Evolutionary conservation across 768 basidiomycete genomes (phyloP).

Genomic region (Tubosaeta brunneosetosa): DNA sequence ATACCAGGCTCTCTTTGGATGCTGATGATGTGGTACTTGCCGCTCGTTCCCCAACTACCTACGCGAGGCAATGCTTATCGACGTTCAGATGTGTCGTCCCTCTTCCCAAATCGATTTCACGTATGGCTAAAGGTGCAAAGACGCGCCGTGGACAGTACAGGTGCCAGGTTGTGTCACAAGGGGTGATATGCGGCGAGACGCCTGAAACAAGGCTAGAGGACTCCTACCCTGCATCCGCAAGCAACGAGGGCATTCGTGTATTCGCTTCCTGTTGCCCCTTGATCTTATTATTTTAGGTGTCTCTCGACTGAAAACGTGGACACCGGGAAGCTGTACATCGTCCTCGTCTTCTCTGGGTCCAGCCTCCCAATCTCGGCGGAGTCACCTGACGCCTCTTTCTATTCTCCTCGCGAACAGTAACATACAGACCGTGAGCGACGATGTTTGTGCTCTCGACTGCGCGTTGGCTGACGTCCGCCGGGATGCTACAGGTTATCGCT

Average conservation of each 20-base stretch:
- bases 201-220: not conserved
- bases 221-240: not conserved
- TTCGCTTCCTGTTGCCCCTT: too few relatives aligned
- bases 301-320: too few relatives aligned
- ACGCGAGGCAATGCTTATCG: not conserved
- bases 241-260: too few relatives aligned
- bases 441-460: not conserved
- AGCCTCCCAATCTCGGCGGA: not conserved
- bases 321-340: too few relatives aligned
- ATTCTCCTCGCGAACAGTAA: not conserved
- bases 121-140: not conserved
- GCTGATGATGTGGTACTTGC: not conserved
- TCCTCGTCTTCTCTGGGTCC: too few relatives aligned
- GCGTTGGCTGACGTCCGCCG: not conserved
- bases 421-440: slow-evolving; percentile 17
- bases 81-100: too few relatives aligned
- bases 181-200: not conserved
- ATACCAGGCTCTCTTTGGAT: not conserved
- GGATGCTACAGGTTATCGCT: not conserved
- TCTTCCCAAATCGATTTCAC: not conserved
- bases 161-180: not conserved
- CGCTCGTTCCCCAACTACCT: not conserved
- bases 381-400: not conserved
- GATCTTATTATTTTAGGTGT: too few relatives aligned
- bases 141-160: not conserved